Evolutionary conservation across 352 stramenopile species (phyloP), one percentile per base, ranked within the genome.

Genomic region (Globisporangium uncinulatum): DNA sequence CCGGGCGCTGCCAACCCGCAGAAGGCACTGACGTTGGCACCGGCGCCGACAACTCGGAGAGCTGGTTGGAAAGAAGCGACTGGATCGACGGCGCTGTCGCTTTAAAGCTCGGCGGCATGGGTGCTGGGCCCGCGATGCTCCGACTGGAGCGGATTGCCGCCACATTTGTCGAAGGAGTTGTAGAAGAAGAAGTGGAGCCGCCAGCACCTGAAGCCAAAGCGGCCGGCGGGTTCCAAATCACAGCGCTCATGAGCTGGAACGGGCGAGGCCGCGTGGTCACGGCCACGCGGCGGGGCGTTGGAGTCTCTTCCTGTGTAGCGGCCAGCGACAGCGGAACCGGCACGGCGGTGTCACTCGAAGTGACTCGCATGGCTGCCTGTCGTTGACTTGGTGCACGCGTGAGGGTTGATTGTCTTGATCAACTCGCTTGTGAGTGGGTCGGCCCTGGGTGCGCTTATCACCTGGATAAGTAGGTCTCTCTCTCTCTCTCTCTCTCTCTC

Each of bases 211-310:
- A 14, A 24, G 41, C 21, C 5, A 43, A 48, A 19, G 52, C 11
- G 20, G 54, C 7, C 5, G 36, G 13, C 32, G 54, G 19, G 54
- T 59, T 52, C 54, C 54, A 59, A n/a, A 52, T 43, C 19, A 59
- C 54, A 17, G 54, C 17, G 42, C 42, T 7, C 42, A 19, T n/a
- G 42, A 47, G 42, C 42, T 47, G 42, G 42, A 47, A 47, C 15
- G 42, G 42, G 15, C 42, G 42, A 2, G 42, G 42, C 15, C 42
- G 42, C 17, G 42, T 47, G 17, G 17, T 47, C 42, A 47, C 42
- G 42, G 24, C 42, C 42, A 19, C 42, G 42, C 17, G 42, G 42
- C 42, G 41, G 20, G 15, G 41, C 41, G 14, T 5, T 45, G 4
- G 41, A 1, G 10, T n/a, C n/a, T 47, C 15, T 2, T 9, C 14